These are phyloP conservation scores for Aspergillus pseudonomiae DNA, from an alignment of 2,329 filamentous ascomycete species.

Conservation along the genomic window DNA sequence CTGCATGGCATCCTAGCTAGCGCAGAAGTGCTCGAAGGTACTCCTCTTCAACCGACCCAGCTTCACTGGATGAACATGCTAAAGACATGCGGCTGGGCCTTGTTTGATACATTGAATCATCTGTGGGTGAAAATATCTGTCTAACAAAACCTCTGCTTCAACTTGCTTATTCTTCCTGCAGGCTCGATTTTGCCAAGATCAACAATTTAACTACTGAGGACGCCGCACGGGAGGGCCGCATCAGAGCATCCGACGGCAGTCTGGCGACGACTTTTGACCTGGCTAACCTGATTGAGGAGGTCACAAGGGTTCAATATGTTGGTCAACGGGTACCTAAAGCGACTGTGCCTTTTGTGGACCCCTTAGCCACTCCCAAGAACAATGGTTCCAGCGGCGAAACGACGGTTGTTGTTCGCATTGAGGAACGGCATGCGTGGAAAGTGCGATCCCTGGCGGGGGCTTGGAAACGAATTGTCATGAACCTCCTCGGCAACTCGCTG, in stretches of 20 bases:
- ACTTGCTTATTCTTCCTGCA: conserved; percentile 7
- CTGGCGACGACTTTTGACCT: conserved; percentile 37
- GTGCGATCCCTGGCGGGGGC: conserved; percentile 33
- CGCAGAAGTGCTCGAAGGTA: conserved; percentile 53
- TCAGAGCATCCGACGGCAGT: conserved; percentile 21
- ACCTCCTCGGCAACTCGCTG: conserved; percentile 40
- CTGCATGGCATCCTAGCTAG: conserved; percentile 53
- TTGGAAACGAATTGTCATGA: conserved; percentile 42
- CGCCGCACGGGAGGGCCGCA: conserved; percentile 7
- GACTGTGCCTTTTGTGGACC: conserved; percentile 3
- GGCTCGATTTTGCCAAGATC: conserved; percentile 41
- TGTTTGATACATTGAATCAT: conserved; percentile 52
- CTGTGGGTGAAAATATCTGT: conserved; percentile 22
- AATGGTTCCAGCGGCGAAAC: conserved; percentile 12
- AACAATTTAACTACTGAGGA: conserved; percentile 31
- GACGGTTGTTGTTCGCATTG: conserved; percentile 33
- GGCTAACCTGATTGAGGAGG: conserved; percentile 34
- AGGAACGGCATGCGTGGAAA: conserved; percentile 33
- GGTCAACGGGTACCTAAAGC: conserved; percentile 23
- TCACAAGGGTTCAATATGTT: conserved; percentile 31
- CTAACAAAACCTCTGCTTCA: too few species aligned
- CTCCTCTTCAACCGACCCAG: conserved; percentile 43
- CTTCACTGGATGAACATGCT: conserved; percentile 51
- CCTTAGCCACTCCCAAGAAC: background rate
- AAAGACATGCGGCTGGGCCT: conserved; percentile 53